Evolutionary conservation across 768 basidiomycete genomes (phyloP).

Genomic region (Termitomyces sp.): DNA sequence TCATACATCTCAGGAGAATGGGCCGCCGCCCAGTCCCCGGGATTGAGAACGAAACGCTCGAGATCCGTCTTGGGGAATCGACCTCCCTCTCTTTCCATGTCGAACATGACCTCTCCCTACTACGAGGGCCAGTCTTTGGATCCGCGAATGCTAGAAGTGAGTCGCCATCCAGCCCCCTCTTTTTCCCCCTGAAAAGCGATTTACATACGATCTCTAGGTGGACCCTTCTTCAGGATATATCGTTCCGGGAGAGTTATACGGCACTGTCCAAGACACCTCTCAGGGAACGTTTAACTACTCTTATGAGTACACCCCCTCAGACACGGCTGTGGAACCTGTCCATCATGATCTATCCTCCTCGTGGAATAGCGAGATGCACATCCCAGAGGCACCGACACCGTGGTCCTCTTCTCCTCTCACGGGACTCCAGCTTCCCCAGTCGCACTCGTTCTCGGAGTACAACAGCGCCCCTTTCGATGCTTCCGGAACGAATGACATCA

Average conservation of each 20-base stretch:
- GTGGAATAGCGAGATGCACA: conserved; percentile 35
- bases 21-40: conserved; percentile 8
- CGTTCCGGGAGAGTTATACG: conserved; percentile 13
- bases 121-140: conserved; percentile 14
- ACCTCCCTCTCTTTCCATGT: conserved; percentile 4
- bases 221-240: conserved; percentile 4
- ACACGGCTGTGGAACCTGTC: conserved; percentile 15
- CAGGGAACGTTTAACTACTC: conserved; percentile 6
- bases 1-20: conserved; percentile 8
- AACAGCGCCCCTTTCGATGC: background rate
- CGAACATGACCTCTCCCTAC: background rate
- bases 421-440: background rate
- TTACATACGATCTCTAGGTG: background rate
- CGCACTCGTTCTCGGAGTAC: conserved; percentile 2
- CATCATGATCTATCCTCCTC: conserved; percentile 33
- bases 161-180: background rate
- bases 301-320: conserved; percentile 6
- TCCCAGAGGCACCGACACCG: conserved; percentile 3
- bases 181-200: background rate
- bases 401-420: conserved; percentile 13
- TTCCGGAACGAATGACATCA: background rate
- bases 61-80: conserved; percentile 17
- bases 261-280: conserved; percentile 15
- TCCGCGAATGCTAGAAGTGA: conserved; percentile 12
- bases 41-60: conserved; percentile 18